Evolutionary conservation across 108 stramenopile species (phyloP).

Genomic region (Aurantiochytrium sp.): DNA sequence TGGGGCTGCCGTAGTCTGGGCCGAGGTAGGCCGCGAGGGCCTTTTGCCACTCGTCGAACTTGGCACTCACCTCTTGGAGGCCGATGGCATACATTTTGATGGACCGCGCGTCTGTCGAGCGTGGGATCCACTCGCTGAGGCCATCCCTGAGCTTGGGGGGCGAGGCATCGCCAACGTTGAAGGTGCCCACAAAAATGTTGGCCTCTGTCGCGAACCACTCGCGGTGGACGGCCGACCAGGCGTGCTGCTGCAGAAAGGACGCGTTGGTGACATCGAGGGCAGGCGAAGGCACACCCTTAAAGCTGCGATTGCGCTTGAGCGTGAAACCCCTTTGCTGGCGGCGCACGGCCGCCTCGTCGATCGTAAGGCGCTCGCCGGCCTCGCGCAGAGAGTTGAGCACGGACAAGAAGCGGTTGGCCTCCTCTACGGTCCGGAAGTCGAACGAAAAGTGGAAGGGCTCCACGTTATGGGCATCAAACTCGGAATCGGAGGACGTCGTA

Average conservation of each 20-base stretch:
- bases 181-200: neutral
- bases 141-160: neutral
- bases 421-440: neutral
- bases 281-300: neutral
- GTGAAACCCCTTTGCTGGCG: neutral
- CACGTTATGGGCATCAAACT: neutral
- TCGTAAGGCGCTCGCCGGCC: neutral
- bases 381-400: neutral
- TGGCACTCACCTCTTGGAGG: slow-evolving; percentile 7
- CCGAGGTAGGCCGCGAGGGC: neutral
- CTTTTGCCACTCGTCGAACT: slow-evolving; percentile 10
- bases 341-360: neutral
- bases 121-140: slow-evolving; percentile 6
- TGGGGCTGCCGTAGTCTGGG: neutral
- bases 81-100: slow-evolving; percentile 1
- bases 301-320: neutral
- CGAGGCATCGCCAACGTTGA: slow-evolving; percentile 11
- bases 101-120: neutral
- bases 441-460: neutral
- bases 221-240: neutral
- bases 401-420: neutral
- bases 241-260: neutral
- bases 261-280: neutral
- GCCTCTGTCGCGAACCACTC: neutral
- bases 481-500: neutral